phyloP scores from a whole-genome alignment of 2,329 filamentous ascomycete genomes.

The Colletotrichum sp. region DNA sequence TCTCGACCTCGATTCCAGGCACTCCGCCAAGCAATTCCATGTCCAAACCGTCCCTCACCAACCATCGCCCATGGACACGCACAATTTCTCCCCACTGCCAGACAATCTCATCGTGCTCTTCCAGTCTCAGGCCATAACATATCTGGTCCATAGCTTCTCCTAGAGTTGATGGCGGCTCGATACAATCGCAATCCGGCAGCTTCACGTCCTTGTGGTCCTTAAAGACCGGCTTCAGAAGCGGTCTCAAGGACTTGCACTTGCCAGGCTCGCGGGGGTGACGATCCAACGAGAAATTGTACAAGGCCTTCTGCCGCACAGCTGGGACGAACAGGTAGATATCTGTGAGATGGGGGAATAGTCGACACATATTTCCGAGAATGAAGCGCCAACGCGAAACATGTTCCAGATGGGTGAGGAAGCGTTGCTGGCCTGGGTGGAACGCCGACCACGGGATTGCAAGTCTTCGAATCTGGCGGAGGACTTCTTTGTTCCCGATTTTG shows the following conservation, averaged over 20 bases:
- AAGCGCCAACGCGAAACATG: background rate
- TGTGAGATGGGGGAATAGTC: background rate
- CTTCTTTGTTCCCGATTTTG: background rate
- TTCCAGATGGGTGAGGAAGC: background rate
- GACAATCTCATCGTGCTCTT: background rate
- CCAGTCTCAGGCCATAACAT: background rate
- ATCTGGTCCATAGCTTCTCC: background rate
- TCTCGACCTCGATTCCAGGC: background rate
- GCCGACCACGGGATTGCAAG: background rate
- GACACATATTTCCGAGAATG: background rate
- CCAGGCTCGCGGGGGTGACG: background rate
- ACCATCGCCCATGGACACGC: background rate
- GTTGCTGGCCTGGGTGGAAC: background rate
- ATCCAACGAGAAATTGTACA: background rate
- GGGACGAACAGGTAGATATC: background rate
- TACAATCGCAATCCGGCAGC: background rate
- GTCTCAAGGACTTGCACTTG: background rate
- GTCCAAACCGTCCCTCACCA: background rate
- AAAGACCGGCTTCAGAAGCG: background rate
- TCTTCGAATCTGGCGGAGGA: background rate
- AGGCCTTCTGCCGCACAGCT: background rate
- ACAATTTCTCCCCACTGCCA: background rate
- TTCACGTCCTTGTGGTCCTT: background rate
- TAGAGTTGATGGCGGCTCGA: background rate
- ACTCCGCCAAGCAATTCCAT: background rate